Conservation (phyloP, 257 asterid genomes). For the Hygrophila difformis region DNA sequence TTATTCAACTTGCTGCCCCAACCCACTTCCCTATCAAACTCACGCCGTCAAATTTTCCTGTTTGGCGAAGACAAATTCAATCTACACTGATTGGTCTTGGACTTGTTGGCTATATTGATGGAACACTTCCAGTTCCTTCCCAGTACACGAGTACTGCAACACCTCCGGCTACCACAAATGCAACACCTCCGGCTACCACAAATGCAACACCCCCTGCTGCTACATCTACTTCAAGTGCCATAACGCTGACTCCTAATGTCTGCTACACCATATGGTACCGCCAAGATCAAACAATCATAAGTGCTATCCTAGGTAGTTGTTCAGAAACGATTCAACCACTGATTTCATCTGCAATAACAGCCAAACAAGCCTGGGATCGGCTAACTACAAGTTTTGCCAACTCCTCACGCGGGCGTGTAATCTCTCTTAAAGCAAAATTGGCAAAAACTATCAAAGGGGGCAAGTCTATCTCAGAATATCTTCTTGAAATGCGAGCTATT, state of each 20-base stretch:
- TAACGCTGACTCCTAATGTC: neutral
- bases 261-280: neutral
- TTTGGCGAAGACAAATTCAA: neutral
- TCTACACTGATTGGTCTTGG: neutral
- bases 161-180: too few relatives aligned
- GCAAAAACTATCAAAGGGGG: neutral
- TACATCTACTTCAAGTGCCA: too few relatives aligned
- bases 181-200: too few relatives aligned
- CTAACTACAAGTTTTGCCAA: neutral
- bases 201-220: too few relatives aligned
- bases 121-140: neutral
- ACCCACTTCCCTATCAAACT: neutral
- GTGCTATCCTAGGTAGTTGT: neutral
- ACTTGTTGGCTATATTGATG: neutral
- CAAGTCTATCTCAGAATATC: neutral
- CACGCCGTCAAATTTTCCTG: neutral
- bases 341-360: neutral
- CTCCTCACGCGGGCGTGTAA: neutral
- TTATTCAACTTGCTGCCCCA: neutral
- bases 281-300: neutral
- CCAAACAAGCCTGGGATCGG: neutral
- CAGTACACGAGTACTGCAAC: neutral
- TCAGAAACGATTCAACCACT: neutral
- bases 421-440: neutral
- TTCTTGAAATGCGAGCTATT: neutral